Evolutionary conservation across 441 rosid species (phyloP), one percentile per base, ranked within the genome.

Genomic region (Adansonia rubrostipa): DNA sequence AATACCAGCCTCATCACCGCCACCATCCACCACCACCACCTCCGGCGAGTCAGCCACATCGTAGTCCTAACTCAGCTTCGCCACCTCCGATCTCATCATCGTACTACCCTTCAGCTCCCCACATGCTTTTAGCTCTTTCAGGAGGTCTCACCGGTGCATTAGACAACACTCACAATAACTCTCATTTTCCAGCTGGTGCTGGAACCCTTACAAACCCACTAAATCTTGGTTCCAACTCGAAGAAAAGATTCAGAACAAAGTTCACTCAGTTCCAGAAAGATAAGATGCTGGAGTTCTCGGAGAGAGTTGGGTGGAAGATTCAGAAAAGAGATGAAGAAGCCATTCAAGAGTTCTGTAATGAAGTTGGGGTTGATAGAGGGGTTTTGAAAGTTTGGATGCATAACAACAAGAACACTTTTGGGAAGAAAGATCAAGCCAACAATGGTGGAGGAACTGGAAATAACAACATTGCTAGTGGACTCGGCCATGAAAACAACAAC

Each of bases 351-450:
- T 90, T 96, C 48, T 96, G 99, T 82, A 76, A 77, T 33, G 91
- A 92, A 58, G 84, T 92, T 2, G 93, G 93, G 6, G 91, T 96
- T 11, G 93, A 94, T 40, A 91, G 77, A 74, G 85, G 79, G 0
- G 98, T 91, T 7, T 80, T 96, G 48, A 96, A 96, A 73, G 99
- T 96, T 0, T 94, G 98, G 99, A 96, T 96, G 97, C 99, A 96
- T 71, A 96, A 96, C 79, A 94, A 96, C 81, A 96, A 96, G 89
- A 90, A 80, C 80, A 86, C 91, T 36, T 82, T 89, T 3, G 90
- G 77, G 0, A 90, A 89, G 78, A 82, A 81, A 61, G 88, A 81
- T 33, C 44, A 20, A 10, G 76, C 61, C 73, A 79, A 79, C 70
- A 80, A 80, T 20, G 78, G 65, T 17, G 80, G 15, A 28, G 61